Evolutionary conservation across 768 basidiomycete genomes (phyloP).

Genomic region (Rhodotorula diobovata): DNA sequence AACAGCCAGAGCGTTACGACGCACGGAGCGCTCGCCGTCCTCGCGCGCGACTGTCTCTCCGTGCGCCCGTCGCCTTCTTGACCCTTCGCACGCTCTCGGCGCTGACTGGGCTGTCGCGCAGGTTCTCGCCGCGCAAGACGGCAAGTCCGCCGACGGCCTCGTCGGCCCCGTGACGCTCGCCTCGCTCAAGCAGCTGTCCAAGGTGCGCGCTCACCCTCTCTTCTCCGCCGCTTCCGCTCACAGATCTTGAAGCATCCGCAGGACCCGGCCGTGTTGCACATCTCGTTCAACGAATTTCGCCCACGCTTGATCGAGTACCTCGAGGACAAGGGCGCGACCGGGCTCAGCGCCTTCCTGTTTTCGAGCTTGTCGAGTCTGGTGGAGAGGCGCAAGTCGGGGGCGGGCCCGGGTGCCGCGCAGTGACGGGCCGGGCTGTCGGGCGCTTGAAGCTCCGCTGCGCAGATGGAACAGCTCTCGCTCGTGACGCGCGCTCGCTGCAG

Average conservation of each 20-base stretch:
- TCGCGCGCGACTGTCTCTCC: neutral
- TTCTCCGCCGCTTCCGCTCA: neutral
- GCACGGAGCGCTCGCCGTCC: conserved; percentile 14
- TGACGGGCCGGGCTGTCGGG: too few species aligned
- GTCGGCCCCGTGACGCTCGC: conserved; percentile 2
- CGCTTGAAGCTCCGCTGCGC: too few species aligned
- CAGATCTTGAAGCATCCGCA: too few species aligned
- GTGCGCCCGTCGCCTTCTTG: neutral
- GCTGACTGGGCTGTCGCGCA: neutral
- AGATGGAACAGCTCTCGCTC: too few species aligned
- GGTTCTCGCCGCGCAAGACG: neutral
- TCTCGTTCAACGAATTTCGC: conserved; percentile 26
- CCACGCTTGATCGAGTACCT: conserved; percentile 23
- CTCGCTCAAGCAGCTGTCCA: conserved; percentile 8
- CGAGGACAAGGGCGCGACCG: neutral
- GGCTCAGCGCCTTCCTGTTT: conserved; percentile 17
- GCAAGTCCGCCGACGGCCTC: neutral
- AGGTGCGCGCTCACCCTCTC: neutral
- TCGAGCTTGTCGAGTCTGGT: conserved; percentile 24
- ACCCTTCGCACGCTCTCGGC: too few species aligned
- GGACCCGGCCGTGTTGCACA: neutral
- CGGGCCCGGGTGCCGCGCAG: too few species aligned
- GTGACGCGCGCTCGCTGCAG: too few species aligned
- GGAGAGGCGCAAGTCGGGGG: neutral
- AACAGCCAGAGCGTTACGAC: conserved; percentile 1